phyloP scores from a whole-genome alignment of 768 basidiomycete species.

The Phaffia australis region DNA sequence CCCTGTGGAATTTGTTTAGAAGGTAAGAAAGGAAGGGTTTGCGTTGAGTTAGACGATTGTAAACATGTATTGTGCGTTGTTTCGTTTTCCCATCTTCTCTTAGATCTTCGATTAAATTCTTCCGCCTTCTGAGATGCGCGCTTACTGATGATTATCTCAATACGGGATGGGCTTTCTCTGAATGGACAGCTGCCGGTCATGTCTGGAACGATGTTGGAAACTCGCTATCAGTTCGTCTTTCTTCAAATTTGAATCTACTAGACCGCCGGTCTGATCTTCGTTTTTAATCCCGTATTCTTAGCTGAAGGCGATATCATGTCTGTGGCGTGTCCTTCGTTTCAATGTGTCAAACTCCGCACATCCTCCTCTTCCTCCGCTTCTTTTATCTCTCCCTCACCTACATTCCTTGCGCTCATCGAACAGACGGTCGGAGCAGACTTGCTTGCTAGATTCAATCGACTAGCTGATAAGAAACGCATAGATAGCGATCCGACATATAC shows the following conservation, averaged over 20 bases:
- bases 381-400: neutral
- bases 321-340: slow-evolving; percentile 71
- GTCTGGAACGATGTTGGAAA: slow-evolving; percentile 70
- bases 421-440: slow-evolving; percentile 49
- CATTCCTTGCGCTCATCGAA: neutral
- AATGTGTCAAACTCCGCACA: slow-evolving; percentile 54
- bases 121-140: neutral
- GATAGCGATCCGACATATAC: slow-evolving; percentile 71
- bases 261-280: no score
- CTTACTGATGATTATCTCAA: neutral
- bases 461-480: slow-evolving; percentile 57
- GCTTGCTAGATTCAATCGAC: slow-evolving; percentile 48
- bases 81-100: neutral
- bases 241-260: no score
- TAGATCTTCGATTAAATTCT: neutral
- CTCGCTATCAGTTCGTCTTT: slow-evolving; percentile 48
- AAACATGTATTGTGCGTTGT: slow-evolving; percentile 54
- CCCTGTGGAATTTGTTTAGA: slow-evolving; percentile 17
- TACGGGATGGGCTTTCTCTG: neutral
- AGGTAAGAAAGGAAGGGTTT: slow-evolving; percentile 13
- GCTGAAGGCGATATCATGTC: slow-evolving; percentile 60
- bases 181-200: slow-evolving; percentile 51
- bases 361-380: neutral
- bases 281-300: no score
- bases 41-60: slow-evolving; percentile 47